Conservation (phyloP, 164 flowering plant genomes). For the Chimonanthus salicifolius region DNA sequence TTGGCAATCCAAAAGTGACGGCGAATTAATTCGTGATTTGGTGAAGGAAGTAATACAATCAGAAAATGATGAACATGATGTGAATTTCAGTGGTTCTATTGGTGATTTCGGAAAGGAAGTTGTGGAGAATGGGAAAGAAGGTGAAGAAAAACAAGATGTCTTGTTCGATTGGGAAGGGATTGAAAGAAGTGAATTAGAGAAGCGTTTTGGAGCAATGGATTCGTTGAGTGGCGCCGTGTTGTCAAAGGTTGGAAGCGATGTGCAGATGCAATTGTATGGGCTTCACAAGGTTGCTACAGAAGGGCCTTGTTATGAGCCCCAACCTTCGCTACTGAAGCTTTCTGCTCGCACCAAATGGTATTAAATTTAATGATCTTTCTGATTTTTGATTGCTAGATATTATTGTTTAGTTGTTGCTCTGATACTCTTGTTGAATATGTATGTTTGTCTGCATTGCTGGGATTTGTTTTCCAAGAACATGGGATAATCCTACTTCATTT, state of each 20-base stretch:
- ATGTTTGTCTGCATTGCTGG: not conserved
- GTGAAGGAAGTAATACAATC: constrained; percentile 7
- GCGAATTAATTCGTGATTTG: not conserved
- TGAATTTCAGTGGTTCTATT: not conserved
- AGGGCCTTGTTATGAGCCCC: constrained; percentile 68
- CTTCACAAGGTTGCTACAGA: constrained; percentile 72
- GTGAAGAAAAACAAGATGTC: constrained; percentile 13
- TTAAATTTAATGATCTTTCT: constrained; percentile 13
- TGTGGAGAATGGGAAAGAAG: not conserved
- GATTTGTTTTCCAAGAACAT: not conserved
- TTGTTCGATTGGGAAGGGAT: constrained; percentile 82
- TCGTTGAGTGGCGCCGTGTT: constrained; percentile 22
- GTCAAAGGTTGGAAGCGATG: constrained; percentile 42
- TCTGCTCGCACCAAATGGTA: constrained; percentile 93
- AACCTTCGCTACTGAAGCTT: constrained; percentile 62
- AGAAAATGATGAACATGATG: not conserved
- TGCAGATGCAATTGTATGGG: constrained; percentile 62
- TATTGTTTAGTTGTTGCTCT: constrained; percentile 1
- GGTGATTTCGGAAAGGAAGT: not conserved
- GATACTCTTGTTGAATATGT: constrained; percentile 2
- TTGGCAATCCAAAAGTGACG: not conserved
- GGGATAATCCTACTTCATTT: not conserved
- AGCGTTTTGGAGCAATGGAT: constrained; percentile 45
- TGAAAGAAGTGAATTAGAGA: constrained; percentile 70
- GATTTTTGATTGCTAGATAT: not conserved